These are phyloP conservation scores for Penicillium palitans DNA, from an alignment of 2,329 filamentous ascomycete species.

Conservation along the genomic window DNA sequence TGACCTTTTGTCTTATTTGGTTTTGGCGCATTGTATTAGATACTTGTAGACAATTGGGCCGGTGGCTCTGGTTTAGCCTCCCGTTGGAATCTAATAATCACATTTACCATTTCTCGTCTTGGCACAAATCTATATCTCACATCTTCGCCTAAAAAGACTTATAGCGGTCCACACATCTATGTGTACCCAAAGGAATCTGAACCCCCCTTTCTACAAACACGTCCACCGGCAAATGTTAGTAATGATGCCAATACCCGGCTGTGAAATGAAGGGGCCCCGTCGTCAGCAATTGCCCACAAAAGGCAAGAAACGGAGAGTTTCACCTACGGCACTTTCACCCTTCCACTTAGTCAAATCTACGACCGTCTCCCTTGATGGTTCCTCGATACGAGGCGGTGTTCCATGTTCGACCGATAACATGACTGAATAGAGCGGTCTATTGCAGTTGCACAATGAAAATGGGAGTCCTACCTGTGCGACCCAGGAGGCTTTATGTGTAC, in stretches of 20 bases:
- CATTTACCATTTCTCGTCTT: conserved; percentile 6
- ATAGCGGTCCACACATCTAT: too few species aligned
- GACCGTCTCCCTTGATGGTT: too few species aligned
- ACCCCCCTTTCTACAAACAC: too few species aligned
- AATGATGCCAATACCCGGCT: too few species aligned
- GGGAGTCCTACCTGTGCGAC: not conserved
- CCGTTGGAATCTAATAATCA: conserved; percentile 21
- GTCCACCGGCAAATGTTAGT: too few species aligned
- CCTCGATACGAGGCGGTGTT: not conserved
- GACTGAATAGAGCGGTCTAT: too few species aligned
- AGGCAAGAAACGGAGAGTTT: too few species aligned
- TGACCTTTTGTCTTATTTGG: conserved; percentile 16
- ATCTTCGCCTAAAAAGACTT: not conserved
- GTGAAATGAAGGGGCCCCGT: too few species aligned
- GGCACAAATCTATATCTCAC: not conserved
- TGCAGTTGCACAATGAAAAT: not conserved
- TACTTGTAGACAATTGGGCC: conserved; percentile 15
- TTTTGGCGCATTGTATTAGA: conserved; percentile 8
- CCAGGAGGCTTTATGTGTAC: not conserved
- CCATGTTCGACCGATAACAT: accelerated
- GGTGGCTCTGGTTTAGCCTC: conserved; percentile 24
- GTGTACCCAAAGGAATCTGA: too few species aligned
- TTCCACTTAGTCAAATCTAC: not conserved
- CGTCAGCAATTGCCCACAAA: too few species aligned
- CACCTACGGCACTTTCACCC: not conserved